Conservation (phyloP, 257 asterid genomes). For the Henckelia pumila region DNA sequence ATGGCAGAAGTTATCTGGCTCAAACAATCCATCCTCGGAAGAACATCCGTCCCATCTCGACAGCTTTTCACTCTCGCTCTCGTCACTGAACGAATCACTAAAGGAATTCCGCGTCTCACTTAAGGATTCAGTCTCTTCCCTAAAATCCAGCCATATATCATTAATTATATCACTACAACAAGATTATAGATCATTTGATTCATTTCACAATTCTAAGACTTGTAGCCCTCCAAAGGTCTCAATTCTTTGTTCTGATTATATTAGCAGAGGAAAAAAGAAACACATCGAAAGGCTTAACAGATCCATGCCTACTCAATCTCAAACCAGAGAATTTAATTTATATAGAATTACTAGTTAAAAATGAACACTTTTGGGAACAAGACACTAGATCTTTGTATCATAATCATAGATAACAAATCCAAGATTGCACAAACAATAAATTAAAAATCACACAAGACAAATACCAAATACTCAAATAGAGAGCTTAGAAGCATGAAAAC, state of each 20-base stretch:
- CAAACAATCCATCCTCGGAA: slow-evolving; percentile 53
- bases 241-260: neutral
- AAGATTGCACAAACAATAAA: neutral
- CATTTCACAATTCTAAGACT: neutral
- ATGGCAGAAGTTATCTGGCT: slow-evolving; percentile 44
- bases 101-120: slow-evolving; percentile 64
- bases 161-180: neutral
- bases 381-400: neutral
- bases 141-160: slow-evolving; percentile 4
- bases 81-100: slow-evolving; percentile 68
- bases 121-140: slow-evolving; percentile 56
- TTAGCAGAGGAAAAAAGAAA: neutral
- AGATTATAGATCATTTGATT: neutral
- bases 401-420: neutral
- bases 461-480: neutral
- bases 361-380: neutral
- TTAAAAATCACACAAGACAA: neutral
- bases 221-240: neutral
- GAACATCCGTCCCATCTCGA: slow-evolving; percentile 74
- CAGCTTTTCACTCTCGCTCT: slow-evolving; percentile 65
- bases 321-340: no score
- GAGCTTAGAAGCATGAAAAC: neutral
- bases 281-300: neutral
- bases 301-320: neutral
- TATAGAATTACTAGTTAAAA: neutral